Evolutionary conservation across 306 rosid species (phyloP), one percentile per base, ranked within the genome.

Genomic region (Dicorynia guianensis): DNA sequence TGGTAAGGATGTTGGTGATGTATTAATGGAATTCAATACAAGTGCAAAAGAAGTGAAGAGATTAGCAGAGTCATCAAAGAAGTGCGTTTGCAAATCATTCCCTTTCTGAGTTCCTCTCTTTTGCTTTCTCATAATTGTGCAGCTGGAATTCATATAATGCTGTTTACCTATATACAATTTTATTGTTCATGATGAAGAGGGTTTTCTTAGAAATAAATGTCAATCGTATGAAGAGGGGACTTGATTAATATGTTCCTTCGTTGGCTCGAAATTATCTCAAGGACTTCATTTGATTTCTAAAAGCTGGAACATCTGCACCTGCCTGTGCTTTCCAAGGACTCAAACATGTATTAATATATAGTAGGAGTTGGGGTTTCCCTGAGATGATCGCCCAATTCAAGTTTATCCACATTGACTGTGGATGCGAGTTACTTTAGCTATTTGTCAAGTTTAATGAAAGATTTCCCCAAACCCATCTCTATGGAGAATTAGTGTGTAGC

Each of bases 11-110:
- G 82, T 86, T 63, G 96, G 87, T 35, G 70, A 63, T 57, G 92
- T 89, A 57, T 77, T 93, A 53, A 80, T 86, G 85, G 87, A 74
- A 61, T 89, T 83, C 78, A 91, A 87, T 80, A 52, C 0, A 52
- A 80, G 72, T 57, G 87, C 87, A 33, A 93, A 91, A 80, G 85
- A 81, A 35, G 68, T 81, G 4, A 91, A 85, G 87, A 80, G 91
- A 58, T 85, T 93, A 76, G 98, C 92, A 12, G 86, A 71, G 77
- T 72, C 83, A 60, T 87, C 92, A 6, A 93, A 77, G 87, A 89
- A 63, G 82, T 61, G 4, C 58, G 0, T 12, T 49, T 10, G 1
- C 14, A 56, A 40, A 38, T 96, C 93, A 56, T 93, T 93, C 80
- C 97, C 92, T 61, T 93, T 91, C 76, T 91, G 87, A 92, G 43